A percentile compares a stretch with the other conserved stretches of the same genome.
These are phyloP conservation scores for Penicillium flavigenum DNA, from an alignment of 495 filamentous ascomycete genomes.

Conservation along the genomic window DNA sequence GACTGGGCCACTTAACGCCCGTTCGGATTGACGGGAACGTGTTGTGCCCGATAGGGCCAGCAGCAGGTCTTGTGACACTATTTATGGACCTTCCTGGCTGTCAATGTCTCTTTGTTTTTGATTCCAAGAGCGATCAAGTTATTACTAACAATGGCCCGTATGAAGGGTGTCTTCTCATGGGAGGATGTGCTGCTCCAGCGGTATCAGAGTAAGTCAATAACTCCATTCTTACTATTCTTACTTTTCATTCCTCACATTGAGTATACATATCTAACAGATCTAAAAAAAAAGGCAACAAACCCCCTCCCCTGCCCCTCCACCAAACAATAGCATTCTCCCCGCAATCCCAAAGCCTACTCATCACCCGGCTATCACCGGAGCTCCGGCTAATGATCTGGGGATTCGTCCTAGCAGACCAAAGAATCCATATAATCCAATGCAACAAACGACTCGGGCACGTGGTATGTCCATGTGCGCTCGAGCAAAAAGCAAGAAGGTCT, in stretches of 20 bases:
- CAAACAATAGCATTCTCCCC: slow-evolving; percentile 10
- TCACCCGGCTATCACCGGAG: slow-evolving; percentile 45
- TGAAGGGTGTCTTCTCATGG: slow-evolving; percentile 48
- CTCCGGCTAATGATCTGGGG: slow-evolving; percentile 51
- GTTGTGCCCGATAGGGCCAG: slow-evolving; percentile 19
- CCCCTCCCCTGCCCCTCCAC: slow-evolving; percentile 28
- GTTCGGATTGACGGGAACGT: slow-evolving; percentile 22
- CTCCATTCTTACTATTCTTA: neutral
- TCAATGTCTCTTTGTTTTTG: neutral
- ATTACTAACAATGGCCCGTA: slow-evolving; percentile 35
- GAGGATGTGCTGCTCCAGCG: slow-evolving; percentile 49
- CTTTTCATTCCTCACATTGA: neutral
- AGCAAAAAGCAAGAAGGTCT: neutral
- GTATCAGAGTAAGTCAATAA: slow-evolving; percentile 40
- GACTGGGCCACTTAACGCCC: neutral
- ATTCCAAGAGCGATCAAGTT: neutral
- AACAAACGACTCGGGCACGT: slow-evolving; percentile 38
- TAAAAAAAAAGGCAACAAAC: slow-evolving; percentile 37
- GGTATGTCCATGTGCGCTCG: slow-evolving; percentile 36
- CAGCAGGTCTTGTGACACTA: neutral
- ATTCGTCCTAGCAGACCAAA: slow-evolving; percentile 32
- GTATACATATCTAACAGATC: neutral
- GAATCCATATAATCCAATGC: slow-evolving; percentile 46
- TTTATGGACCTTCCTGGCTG: neutral
- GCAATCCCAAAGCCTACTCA: slow-evolving; percentile 37